These are phyloP conservation scores for Amaranthus hypochondriacus DNA, from an alignment of 148 eudicot species.

Conservation along the genomic window DNA sequence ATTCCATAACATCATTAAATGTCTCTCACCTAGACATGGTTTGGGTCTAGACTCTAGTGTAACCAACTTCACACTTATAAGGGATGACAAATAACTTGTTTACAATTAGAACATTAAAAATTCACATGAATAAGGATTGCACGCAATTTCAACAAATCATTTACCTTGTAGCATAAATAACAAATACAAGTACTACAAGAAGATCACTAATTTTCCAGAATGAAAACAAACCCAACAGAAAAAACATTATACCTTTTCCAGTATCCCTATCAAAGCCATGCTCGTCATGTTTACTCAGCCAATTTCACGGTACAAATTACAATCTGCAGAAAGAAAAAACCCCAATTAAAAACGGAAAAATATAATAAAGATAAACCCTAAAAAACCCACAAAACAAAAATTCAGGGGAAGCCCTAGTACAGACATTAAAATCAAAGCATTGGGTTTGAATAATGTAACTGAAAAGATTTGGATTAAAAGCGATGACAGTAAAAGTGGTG, in stretches of 20 bases:
- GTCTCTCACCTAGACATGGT: no score
- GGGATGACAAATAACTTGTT: no score
- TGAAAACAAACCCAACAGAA: background rate
- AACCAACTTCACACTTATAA: background rate
- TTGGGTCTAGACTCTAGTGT: background rate
- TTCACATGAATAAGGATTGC: background rate
- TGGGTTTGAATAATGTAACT: no score
- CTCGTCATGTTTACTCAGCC: slow-evolving; percentile 55
- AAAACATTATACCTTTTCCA: slow-evolving; percentile 67
- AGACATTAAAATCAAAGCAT: no score
- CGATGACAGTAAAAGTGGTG: no score
- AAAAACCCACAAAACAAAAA: no score
- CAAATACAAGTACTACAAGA: background rate
- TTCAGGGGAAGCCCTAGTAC: no score
- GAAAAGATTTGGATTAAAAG: no score
- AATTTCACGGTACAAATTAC: background rate
- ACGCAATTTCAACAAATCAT: background rate
- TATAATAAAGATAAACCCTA: no score
- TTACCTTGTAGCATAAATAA: background rate
- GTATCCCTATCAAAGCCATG: slow-evolving; percentile 60
- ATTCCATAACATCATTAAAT: no score
- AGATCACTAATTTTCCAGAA: background rate
- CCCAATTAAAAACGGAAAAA: background rate
- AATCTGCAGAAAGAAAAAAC: slow-evolving; percentile 18
- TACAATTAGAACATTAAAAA: background rate